Evolutionary conservation across 2,329 filamentous ascomycete species (phyloP).

Genomic region (Aspergillus pseudoviridinutans): DNA sequence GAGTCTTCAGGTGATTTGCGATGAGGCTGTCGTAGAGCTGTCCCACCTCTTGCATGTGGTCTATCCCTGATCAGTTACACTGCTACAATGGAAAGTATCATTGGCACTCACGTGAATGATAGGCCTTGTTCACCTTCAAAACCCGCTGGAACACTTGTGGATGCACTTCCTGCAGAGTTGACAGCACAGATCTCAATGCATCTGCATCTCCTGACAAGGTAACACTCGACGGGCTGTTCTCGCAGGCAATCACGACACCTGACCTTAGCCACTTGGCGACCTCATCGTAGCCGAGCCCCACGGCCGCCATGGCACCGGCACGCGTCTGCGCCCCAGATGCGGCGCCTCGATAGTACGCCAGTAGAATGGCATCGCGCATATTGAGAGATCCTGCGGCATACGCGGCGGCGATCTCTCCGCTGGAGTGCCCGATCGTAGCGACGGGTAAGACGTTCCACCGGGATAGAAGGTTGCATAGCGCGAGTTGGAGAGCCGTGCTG

Average conservation of each 20-base stretch:
- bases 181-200: slow-evolving; percentile 1
- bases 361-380: slow-evolving; percentile 12
- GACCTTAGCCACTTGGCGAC: slow-evolving; percentile 11
- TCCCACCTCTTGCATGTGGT: slow-evolving; percentile 13
- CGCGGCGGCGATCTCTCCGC: slow-evolving; percentile 36
- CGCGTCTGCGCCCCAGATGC: background rate
- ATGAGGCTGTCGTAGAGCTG: slow-evolving; percentile 8
- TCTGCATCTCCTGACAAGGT: slow-evolving; percentile 19
- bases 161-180: slow-evolving; percentile 6
- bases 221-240: slow-evolving; percentile 24
- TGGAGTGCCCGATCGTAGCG: slow-evolving; percentile 31
- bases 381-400: slow-evolving; percentile 27
- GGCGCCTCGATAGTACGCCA: slow-evolving; percentile 21
- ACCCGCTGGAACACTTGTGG: slow-evolving; percentile 6
- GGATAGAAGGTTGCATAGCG: slow-evolving; percentile 25
- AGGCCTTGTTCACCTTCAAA: slow-evolving; percentile 13
- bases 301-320: slow-evolving; percentile 20
- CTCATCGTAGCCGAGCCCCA: slow-evolving; percentile 14
- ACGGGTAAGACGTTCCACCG: slow-evolving; percentile 20
- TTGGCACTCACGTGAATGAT: slow-evolving; percentile 15
- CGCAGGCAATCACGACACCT: slow-evolving; percentile 19
- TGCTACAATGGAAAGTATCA: background rate
- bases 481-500: slow-evolving; percentile 33
- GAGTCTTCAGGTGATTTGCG: slow-evolving; percentile 1
- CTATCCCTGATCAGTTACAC: background rate